Evolutionary conservation across 148 eudicot genomes (phyloP), one percentile per base, ranked within the genome.

Genomic region (Chenopodium formosanum): DNA sequence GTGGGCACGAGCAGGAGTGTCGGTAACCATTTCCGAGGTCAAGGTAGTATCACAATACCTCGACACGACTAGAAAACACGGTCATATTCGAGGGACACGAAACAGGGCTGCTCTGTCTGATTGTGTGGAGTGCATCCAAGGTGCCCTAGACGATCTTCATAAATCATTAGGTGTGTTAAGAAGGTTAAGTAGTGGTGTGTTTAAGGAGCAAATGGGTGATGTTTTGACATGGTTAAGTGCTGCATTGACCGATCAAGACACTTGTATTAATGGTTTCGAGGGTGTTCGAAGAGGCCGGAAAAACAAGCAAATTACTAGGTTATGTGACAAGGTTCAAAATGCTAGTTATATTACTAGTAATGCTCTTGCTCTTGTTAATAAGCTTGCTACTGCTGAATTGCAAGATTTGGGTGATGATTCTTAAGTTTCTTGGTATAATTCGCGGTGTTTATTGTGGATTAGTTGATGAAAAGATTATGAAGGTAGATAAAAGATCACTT

Each of bases 1-100:
- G 72, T 94, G 96, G 98, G 94, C 96, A 1, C 86, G 93, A 4
- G 94, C 89, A 0, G 90, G 90, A n/a, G 91, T 92, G 25, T 91
- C 94, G 0, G 94, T 94, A 16, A 89, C 94, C 16, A 86, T 92
- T 5, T 77, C 82, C 1, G 92, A 85, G 82, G 89, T 90, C 40
- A 90, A 90, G 81, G 68, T 5, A 7, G 87, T 88, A 19, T 82
- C 85, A 16, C 46, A 62, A 1, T 86, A 81, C 78, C 22, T 92
- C 34, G 52, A 67, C 9, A 75, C 66, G 1, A 19, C 88, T 48
- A 85, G 62, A 69, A 82, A 19, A 13, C 58, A 27, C 8, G 68
- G 84, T 27, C 20, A 73, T 6, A 44, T 87, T 37, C 74, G 77
- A 44, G 93, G 89, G 12, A 86, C 87, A 71, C 82, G 89, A 68